Percentiles rank a stretch among this genome's conserved stretches.
Evolutionary conservation across 257 asterid genomes (phyloP).

Genomic region (Primulina huaijiensis): DNA sequence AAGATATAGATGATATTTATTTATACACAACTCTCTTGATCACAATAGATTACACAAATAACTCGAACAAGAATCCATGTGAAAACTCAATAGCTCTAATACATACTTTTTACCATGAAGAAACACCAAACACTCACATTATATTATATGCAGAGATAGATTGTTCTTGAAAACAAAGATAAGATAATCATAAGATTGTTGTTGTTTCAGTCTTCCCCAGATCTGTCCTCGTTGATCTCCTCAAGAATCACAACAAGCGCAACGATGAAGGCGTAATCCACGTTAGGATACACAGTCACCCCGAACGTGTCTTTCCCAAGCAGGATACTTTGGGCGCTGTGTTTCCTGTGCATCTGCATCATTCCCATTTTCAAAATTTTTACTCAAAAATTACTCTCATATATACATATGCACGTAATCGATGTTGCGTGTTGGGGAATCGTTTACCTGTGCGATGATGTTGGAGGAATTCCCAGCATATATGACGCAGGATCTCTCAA

Average conservation of each 20-base stretch:
- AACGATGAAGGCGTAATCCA: constrained; percentile 77
- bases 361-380: not conserved
- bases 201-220: constrained; percentile 27
- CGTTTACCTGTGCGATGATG: constrained; percentile 63
- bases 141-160: no score
- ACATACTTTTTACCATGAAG: no score
- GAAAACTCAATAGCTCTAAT: no score
- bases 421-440: not conserved
- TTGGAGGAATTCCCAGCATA: constrained; percentile 51
- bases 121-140: not conserved
- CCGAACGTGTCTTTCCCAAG: constrained; percentile 67
- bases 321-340: constrained; percentile 46
- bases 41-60: not conserved
- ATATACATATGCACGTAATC: not conserved
- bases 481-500: constrained; percentile 50
- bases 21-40: no score
- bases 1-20: no score
- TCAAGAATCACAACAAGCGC: constrained; percentile 71
- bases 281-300: constrained; percentile 70
- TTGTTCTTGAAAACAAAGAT: not conserved
- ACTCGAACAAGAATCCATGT: not conserved
- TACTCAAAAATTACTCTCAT: not conserved
- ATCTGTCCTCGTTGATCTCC: constrained; percentile 63
- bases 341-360: constrained; percentile 72
- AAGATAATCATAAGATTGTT: no score